A percentile compares a stretch with the other conserved stretches of the same genome.
phyloP scores from a whole-genome alignment of 805 yeast species.

The Starmera pachycereana region DNA sequence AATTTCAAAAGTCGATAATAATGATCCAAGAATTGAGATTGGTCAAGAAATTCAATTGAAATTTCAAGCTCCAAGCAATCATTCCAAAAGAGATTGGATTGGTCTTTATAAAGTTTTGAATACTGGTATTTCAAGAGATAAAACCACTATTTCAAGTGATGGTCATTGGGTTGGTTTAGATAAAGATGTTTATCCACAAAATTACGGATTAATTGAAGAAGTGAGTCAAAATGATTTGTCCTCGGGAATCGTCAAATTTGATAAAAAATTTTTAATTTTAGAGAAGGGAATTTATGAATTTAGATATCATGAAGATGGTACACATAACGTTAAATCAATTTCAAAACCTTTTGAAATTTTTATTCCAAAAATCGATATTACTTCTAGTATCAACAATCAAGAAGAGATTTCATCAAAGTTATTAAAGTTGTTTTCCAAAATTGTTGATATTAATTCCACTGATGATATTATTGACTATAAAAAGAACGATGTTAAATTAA shows the following conservation, averaged over 20 bases:
- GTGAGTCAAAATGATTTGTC: conserved; percentile 11
- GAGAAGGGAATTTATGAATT: conserved; percentile 67
- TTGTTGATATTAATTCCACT: conserved; percentile 11
- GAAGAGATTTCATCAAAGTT: conserved; percentile 24
- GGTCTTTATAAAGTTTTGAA: conserved; percentile 60
- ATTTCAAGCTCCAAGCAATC: conserved; percentile 44
- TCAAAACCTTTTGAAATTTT: conserved; percentile 59
- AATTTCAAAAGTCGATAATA: conserved; percentile 12
- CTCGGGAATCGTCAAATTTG: conserved; percentile 40
- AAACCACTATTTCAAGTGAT: conserved; percentile 49
- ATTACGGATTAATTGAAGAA: conserved; percentile 6
- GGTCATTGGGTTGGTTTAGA: conserved; percentile 55
- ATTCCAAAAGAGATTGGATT: conserved; percentile 57
- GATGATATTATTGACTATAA: conserved; percentile 18
- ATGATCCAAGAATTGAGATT: conserved; percentile 19
- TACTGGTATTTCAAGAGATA: conserved; percentile 43
- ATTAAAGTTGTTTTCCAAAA: conserved; percentile 12
- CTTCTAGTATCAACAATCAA: conserved; percentile 6
- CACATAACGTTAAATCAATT: conserved; percentile 59
- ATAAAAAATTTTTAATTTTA: conserved; percentile 40
- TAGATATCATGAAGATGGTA: conserved; percentile 55
- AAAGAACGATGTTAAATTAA: conserved; percentile 10
- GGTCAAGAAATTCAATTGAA: conserved; percentile 45
- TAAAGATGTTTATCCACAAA: conserved; percentile 22
- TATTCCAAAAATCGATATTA: conserved; percentile 26